Evolutionary conservation across 164 flowering plant species (phyloP), one percentile per base, ranked within the genome.

Genomic region (Nymphaea thermarum): DNA sequence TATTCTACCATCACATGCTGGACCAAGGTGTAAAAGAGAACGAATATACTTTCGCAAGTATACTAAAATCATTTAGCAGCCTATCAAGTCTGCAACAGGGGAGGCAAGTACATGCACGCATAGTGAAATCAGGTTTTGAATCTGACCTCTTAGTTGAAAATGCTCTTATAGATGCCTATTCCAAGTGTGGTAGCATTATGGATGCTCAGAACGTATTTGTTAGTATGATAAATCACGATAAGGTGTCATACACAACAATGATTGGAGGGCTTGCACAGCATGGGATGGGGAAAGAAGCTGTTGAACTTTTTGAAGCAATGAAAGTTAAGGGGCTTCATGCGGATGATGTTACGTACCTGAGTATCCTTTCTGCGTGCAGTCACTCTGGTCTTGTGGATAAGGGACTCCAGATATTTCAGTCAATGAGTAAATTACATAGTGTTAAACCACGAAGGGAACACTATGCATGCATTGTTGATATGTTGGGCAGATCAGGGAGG

Each of bases 401-500:
- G 61, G 83, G 82, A 14, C 68, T 75, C 68, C 43, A 47, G 64
- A 53, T 80, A 51, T 82, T 80, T 66, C 71, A 65, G 36, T 51
- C 62, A 10, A 77, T 80, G 83, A 74, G 67, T 61, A 42, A 77
- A 42, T 63, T 42, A 41, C 59, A 76, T 70, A 63, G 74, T 43
- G 53, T 79, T 42, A 78, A 79, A 67, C 83, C 75, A 42, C 72
- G 70, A 64, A 65, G 12, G 51, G 72, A 77, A 62, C 83, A 82
- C 64, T 77, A 77, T 68, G 73, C 84, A 43, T 77, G 80, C 69
- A 66, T 82, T 15, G 72, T 82, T 59, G 84, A 80, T 68, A 72
- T 82, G 68, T 66, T 80, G 44, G 82, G 82, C 61, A 75, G 82
- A 57, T 78, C 78, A 2, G 82, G 83, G 62, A 77, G 73, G 70